Evolutionary conservation across 1,284 basidiomycete genomes (phyloP).

Genomic region (Phenoliferia sp.): DNA sequence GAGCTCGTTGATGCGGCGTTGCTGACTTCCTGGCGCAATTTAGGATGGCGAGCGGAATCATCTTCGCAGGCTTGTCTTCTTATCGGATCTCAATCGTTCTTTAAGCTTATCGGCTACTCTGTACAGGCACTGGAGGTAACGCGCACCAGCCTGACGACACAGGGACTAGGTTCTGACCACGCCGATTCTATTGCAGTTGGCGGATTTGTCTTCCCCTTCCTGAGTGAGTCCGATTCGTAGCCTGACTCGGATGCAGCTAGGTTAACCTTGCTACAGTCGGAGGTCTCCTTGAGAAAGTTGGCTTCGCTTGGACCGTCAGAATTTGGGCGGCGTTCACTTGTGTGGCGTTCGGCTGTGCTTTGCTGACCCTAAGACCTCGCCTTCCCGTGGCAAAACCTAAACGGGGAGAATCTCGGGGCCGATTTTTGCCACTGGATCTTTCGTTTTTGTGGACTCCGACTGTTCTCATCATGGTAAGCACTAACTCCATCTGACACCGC

Average conservation of each 20-base stretch:
- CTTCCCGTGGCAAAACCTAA: slow-evolving; percentile 11
- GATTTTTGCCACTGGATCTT: slow-evolving; percentile 15
- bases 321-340: slow-evolving; percentile 16
- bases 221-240: background rate
- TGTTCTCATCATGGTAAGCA: slow-evolving; percentile 20
- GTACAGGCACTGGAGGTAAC: slow-evolving; percentile 5
- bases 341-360: slow-evolving; percentile 1
- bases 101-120: no score
- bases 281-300: background rate
- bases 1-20: background rate
- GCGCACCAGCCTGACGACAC: background rate
- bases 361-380: slow-evolving; percentile 16
- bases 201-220: slow-evolving; percentile 14
- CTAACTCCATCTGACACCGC: background rate
- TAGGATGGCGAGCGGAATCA: slow-evolving; percentile 10
- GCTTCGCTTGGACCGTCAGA: slow-evolving; percentile 21
- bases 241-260: background rate
- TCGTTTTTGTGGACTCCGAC: slow-evolving; percentile 12
- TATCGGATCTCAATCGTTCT: no score
- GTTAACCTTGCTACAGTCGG: background rate
- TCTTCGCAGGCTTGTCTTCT: no score
- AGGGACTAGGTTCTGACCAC: background rate
- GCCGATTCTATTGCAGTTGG: slow-evolving; percentile 3
- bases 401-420: background rate
- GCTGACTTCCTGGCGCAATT: background rate